phyloP scores from a whole-genome alignment of 1,139 yeast genomes.

The Zygosaccharomyces sapae region DNA sequence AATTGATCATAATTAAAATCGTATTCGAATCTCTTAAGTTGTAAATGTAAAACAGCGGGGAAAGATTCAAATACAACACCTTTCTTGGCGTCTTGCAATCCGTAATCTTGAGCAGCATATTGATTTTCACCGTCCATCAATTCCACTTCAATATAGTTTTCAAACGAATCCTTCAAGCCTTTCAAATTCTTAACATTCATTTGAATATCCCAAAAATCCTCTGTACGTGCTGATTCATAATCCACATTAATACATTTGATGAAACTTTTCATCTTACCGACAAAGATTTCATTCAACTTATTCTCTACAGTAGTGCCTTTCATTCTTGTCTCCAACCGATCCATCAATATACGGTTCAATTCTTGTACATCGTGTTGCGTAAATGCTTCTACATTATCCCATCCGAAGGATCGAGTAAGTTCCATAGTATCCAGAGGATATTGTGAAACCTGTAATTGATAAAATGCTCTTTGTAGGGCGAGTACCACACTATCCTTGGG shows the following conservation, averaged over 20 bases:
- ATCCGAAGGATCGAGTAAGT: constrained; percentile 88
- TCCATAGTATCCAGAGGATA: constrained; percentile 82
- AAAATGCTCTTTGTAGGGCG: constrained; percentile 84
- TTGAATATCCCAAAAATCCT: constrained; percentile 98
- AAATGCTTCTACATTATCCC: constrained; percentile 95
- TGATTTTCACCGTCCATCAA: constrained; percentile 91
- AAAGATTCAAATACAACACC: constrained; percentile 89
- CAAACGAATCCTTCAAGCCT: constrained; percentile 69
- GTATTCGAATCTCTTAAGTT: constrained; percentile 88
- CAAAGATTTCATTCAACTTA: constrained; percentile 74
- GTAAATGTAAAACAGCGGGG: constrained; percentile 91
- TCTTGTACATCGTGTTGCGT: constrained; percentile 98
- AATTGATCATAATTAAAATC: constrained; percentile 87
- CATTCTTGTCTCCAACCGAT: constrained; percentile 85
- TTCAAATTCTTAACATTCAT: constrained; percentile 82
- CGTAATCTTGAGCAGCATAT: constrained; percentile 88
- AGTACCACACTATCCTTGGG: constrained; percentile 62
- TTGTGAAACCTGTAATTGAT: constrained; percentile 64
- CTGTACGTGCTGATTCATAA: constrained; percentile 85
- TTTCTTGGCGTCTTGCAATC: constrained; percentile 93
- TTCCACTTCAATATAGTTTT: constrained; percentile 84
- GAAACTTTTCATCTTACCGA: constrained; percentile 94
- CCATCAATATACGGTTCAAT: constrained; percentile 92
- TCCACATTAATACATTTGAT: constrained; percentile 93
- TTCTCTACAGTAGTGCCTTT: constrained; percentile 84